Evolutionary conservation across 1,284 basidiomycete species (phyloP).

Genomic region (Pseudozyma tsukubaensis): DNA sequence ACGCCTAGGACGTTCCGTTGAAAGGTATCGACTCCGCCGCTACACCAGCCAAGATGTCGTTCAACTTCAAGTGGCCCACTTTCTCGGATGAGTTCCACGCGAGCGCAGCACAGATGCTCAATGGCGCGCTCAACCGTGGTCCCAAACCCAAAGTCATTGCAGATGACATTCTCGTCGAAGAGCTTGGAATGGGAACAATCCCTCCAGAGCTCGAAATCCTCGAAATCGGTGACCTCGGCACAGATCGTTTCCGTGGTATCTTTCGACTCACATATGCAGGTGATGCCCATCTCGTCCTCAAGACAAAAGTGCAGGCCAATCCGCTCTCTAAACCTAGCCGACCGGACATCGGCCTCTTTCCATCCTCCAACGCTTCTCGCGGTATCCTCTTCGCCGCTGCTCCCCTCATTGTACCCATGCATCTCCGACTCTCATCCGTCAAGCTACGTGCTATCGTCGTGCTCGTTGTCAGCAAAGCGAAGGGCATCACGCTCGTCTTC

Average conservation of each 20-base stretch:
- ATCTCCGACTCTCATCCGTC: slow-evolving; percentile 93
- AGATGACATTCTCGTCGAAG: slow-evolving; percentile 95
- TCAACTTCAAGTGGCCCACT: slow-evolving; percentile 93
- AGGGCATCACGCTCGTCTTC: slow-evolving; percentile 98
- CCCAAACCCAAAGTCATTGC: slow-evolving; percentile 94
- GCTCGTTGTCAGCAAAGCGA: slow-evolving; percentile 91
- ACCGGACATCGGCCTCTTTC: slow-evolving; percentile 56
- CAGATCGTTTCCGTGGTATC: slow-evolving; percentile 96
- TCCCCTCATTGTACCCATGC: slow-evolving; percentile 83
- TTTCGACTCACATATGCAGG: slow-evolving; percentile 95
- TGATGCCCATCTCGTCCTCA: slow-evolving; percentile 93
- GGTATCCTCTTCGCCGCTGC: slow-evolving; percentile 67
- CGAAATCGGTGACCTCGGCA: slow-evolving; percentile 95
- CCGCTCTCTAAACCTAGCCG: slow-evolving; percentile 77
- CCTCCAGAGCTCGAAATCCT: slow-evolving; percentile 97
- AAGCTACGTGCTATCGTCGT: slow-evolving; percentile 95
- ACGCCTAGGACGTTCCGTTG: no score
- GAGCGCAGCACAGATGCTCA: slow-evolving; percentile 69
- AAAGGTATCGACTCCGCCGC: neutral
- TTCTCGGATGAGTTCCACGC: slow-evolving; percentile 77
- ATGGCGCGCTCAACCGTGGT: slow-evolving; percentile 70
- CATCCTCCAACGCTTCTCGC: slow-evolving; percentile 53
- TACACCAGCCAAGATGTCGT: slow-evolving; percentile 78
- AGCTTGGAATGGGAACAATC: slow-evolving; percentile 97
- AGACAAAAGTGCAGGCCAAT: slow-evolving; percentile 96